Base-by-base conservation (phyloP, 192 early-diverging fungal species). In the Funneliformis mosseae region DNA sequence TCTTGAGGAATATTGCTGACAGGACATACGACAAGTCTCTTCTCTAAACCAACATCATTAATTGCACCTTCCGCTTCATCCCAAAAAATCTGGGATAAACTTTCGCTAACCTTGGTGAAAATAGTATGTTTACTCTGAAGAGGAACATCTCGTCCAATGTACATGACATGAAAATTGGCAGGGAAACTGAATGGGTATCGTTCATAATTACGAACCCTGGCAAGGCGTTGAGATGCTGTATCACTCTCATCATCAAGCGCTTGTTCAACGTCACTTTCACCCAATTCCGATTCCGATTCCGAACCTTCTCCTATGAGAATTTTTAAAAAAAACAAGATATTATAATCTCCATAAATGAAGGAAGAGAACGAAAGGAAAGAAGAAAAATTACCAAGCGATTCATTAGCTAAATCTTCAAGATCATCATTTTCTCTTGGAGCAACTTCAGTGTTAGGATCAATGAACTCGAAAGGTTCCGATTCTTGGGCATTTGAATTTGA, bases 81-180 rank as follows among this genome's bases (percentile, higher is more conserved):
- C 77, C 62, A 78, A 64, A 78, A 67, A 50, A 67, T 67, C 28
- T 68, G 61, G 10, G 63, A 66, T 16, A 78, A 21, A 23, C 46
- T 59, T 50, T 68, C 64, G 5, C 46, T 14, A 23, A 78, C 9
- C 68, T 78, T 78, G 9, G 12, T 10, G 27, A 78, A 78, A 18
- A 67, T 38, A 2, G 3, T n/a, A 16, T 46, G 23, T 38, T 67
- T 78, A 21, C 23, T 68, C 5, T 18, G 2, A 8, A 38, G 8
- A 68, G 43, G 6, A 33, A 39, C 25, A 39, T 46, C 8, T n/a
- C 12, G 12, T 7, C 77, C 77, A 27, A 66, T 59, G 38, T 78
- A 78, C 64, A 78, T 46, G 5, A 78, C 41, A 64, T 64, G 77
- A 18, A 78, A 68, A 8, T 27, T 48, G n/a, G 60, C 27, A 28